These are phyloP conservation scores for Heterobasidion parviporum DNA, from an alignment of 1,284 basidiomycete species.

Conservation along the genomic window DNA sequence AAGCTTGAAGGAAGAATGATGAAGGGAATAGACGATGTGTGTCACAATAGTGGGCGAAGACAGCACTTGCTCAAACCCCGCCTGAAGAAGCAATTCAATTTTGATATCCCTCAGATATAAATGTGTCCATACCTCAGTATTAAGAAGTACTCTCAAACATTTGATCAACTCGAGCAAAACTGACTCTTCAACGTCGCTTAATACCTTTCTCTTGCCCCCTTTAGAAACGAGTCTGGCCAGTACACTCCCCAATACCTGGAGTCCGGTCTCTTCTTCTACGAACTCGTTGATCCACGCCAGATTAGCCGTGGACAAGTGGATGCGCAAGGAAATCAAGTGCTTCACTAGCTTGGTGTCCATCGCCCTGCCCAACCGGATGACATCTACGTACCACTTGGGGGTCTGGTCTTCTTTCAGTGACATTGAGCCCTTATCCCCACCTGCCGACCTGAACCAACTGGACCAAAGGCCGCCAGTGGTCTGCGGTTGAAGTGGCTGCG, in stretches of 20 bases:
- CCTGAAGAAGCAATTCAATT: slow-evolving; percentile 27
- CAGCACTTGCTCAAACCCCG: slow-evolving; percentile 68
- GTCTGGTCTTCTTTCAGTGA: slow-evolving; percentile 29
- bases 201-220: slow-evolving; percentile 46
- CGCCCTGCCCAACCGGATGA: slow-evolving; percentile 42
- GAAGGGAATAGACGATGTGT: slow-evolving; percentile 67
- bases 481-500: slow-evolving; percentile 47
- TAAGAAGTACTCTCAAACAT: slow-evolving; percentile 76
- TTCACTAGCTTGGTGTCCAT: slow-evolving; percentile 62
- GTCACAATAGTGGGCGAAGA: slow-evolving; percentile 60
- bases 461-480: slow-evolving; percentile 68
- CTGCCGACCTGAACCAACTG: slow-evolving; percentile 65
- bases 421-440: slow-evolving; percentile 34
- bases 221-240: slow-evolving; percentile 56
- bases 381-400: slow-evolving; percentile 55
- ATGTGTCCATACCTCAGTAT: slow-evolving; percentile 62
- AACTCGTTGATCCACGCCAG: slow-evolving; percentile 77
- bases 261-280: slow-evolving; percentile 54
- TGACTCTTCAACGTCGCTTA: slow-evolving; percentile 60
- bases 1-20: slow-evolving; percentile 61
- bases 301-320: slow-evolving; percentile 79
- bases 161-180: slow-evolving; percentile 70
- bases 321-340: slow-evolving; percentile 77
- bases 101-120: not conserved
- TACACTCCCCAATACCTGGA: slow-evolving; percentile 53